Base-by-base conservation (phyloP, 495 filamentous ascomycete species). In the Penicillium flavigenum region DNA sequence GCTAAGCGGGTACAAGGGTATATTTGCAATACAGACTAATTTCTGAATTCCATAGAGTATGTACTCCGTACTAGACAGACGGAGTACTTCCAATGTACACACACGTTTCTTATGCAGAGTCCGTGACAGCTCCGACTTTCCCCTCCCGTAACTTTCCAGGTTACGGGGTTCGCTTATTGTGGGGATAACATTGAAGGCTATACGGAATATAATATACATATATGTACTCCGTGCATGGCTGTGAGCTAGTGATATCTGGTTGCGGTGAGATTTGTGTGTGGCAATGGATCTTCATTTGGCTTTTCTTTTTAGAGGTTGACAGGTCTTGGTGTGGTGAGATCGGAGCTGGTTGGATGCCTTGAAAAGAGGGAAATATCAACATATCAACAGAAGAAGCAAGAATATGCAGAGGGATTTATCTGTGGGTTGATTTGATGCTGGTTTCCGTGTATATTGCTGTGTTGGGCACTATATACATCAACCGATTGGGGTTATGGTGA, bases 61-160 rank as follows among this genome's bases (percentile, higher is more conserved):
- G 29, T 3, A 31, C 2, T 10, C 1, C 12, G 4, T 14, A 38
- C 14, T 16, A 38, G 16, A 39, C 7, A 17, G 7, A 39, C 22
- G 22, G 3, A 5, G 16, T 39, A 39, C 36, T 39, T 17, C 6
- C 16, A 38, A 5, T 16, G 5, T 26, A 26, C 24, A 16, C 34
- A 38, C 1, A 16, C 16, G 5, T 38, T 22, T 8, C 31, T 10
- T 50, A 55, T 63, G 48, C 57, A 57, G 56, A 24, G 36, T 32
- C 14, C 36, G 48, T 46, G 44, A 46, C 44, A 46, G 45, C 43
- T 36, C 54, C 4, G 22, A 4, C 22, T 24, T 57, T 44, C 31
- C 58, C 31, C 54, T 57, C 65, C 60, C 60, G 57, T 61, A 62
- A 63, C 58, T 58, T 60, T 66, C 65, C 63, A 61, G 22, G 10